Percentiles rank a stretch among this genome's conserved stretches.
phyloP scores from a whole-genome alignment of 2,329 filamentous ascomycete genomes.

The Fusarium verticillioides region DNA sequence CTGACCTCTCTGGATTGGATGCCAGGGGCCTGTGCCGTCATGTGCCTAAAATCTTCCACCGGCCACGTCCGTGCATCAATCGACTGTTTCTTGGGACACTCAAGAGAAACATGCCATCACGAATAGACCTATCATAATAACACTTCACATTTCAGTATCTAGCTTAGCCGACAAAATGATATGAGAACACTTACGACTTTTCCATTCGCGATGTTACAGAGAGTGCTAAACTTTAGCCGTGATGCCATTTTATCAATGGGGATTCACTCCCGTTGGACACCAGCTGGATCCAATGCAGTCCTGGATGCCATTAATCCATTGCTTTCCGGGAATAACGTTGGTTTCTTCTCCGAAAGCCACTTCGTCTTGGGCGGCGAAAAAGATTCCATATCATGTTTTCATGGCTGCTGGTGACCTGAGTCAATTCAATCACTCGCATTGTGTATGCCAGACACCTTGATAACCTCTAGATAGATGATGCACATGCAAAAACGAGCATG shows the following conservation, averaged over 20 bases:
- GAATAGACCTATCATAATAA: conserved; percentile 36
- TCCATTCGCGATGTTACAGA: background rate
- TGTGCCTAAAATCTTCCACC: conserved; percentile 33
- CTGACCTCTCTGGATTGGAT: conserved; percentile 17
- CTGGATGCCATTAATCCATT: background rate
- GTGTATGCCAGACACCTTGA: background rate
- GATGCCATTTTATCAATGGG: conserved; percentile 17
- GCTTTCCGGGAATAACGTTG: conserved; percentile 9
- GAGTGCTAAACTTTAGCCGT: background rate
- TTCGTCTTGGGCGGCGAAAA: background rate
- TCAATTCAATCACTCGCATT: background rate
- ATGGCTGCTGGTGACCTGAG: background rate
- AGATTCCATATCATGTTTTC: conserved; percentile 13
- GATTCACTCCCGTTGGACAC: background rate
- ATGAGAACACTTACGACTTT: conserved; percentile 13
- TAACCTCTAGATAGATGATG: background rate
- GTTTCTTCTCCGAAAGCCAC: background rate
- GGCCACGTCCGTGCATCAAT: conserved; percentile 43
- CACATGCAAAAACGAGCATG: background rate
- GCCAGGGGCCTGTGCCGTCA: conserved; percentile 32
- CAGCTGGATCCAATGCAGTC: background rate
- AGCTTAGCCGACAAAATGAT: conserved; percentile 23
- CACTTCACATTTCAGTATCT: background rate
- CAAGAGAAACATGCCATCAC: conserved; percentile 32
- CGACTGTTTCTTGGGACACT: conserved; percentile 37